Evolutionary conservation across 352 stramenopile genomes (phyloP).

Genomic region (Sclerospora graminicola): DNA sequence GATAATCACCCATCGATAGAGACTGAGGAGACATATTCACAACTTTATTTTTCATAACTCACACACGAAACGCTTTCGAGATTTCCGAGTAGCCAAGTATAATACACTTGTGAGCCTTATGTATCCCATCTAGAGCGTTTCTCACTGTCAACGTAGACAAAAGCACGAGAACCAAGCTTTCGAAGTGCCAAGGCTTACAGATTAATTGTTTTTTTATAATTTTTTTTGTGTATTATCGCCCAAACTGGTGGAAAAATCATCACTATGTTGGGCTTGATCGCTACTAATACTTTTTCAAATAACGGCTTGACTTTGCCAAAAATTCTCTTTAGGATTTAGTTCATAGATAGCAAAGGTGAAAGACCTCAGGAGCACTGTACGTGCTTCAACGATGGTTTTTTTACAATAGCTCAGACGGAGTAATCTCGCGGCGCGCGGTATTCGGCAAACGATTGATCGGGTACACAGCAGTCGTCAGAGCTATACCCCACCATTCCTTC

Average conservation of each 20-base stretch:
- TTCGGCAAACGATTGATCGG: conserved; percentile 9
- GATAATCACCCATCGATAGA: background rate
- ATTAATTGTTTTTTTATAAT: no score
- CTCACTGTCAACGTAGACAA: conserved; percentile 8
- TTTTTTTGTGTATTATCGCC: no score
- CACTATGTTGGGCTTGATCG: no score
- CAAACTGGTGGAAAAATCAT: no score
- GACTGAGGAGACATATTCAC: background rate
- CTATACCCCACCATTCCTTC: conserved; percentile 10
- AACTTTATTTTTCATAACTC: conserved; percentile 1
- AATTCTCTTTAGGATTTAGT: no score
- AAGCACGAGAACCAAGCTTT: conserved; percentile 10
- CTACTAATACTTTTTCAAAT: no score
- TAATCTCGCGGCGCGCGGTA: conserved; percentile 1
- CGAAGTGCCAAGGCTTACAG: no score
- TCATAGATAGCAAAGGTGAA: no score
- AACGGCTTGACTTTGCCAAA: no score
- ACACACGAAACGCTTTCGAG: conserved; percentile 7
- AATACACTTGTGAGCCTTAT: conserved; percentile 8
- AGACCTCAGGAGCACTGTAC: no score
- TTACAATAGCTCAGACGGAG: conserved; percentile 5
- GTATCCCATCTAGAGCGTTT: conserved; percentile 10
- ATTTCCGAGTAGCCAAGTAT: conserved; percentile 5
- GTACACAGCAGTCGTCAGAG: conserved; percentile 11
- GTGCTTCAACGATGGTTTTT: conserved; percentile 8